Evolutionary conservation across 2,329 filamentous ascomycete species (phyloP), one percentile per base, ranked within the genome.

Genomic region (Claviceps africana): DNA sequence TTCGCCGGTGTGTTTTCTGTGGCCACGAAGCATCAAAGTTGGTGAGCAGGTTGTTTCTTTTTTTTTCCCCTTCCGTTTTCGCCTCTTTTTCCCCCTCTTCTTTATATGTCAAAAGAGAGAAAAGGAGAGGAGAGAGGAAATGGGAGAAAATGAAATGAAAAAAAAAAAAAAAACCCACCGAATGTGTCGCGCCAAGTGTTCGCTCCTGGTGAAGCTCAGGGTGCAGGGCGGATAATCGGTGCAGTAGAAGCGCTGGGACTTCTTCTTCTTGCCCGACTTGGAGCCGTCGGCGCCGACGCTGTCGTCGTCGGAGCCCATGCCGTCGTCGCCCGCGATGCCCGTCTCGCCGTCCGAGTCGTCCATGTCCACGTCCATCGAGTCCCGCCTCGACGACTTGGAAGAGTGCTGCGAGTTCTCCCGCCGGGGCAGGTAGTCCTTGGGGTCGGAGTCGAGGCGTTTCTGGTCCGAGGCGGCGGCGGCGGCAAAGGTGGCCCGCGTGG

Each of bases 191-290:
- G 91, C 91, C 55, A 98, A 69, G 72, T 98, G 93, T 66, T 98
- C 93, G 63, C 91, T 97, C 56, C 93, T 77, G 0, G 93, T 97
- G 65, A 98, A 98, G 67, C 89, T 96, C 53, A 98, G 68, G 62
- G 85, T 90, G 68, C 93, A 98, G 4, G 90, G 90, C 28, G 91
- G 91, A 60, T 88, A 97, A 33, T 95, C 89, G 4, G 86, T 94
- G 70, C 93, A 98, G 68, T 91, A 96, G 68, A 98, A 98, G 46
- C 88, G 82, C 66, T 96, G 89, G 0, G 89, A 88, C 68, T 95
- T 95, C 72, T 95, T 96, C 78, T 96, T 97, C 71, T 94, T 95
- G 50, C 78, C 83, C 9, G 86, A 85, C 56, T 84, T 79, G n/a
- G 75, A 73, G 43, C 81, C 72, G 62, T 85, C 82, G 11, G 76